A percentile compares a stretch with the other conserved stretches of the same genome.
Conservation (phyloP, 495 filamentous ascomycete genomes). For the Penicillium psychrofluorescens region DNA sequence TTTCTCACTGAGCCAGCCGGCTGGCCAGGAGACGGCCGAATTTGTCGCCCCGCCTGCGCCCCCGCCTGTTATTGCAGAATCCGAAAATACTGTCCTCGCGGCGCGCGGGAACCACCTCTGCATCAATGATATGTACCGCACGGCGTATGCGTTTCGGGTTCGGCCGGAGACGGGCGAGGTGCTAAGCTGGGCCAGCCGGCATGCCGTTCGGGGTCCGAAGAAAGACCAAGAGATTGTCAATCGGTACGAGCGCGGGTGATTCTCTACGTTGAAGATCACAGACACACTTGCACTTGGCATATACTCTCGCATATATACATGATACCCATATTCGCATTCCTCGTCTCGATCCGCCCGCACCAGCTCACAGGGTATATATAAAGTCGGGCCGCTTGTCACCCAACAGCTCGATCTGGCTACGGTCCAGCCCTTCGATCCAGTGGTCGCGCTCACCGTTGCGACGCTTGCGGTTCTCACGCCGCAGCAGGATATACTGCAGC, state of each 20-base stretch:
- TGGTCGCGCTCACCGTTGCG: slow-evolving; percentile 60
- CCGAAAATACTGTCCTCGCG: slow-evolving; percentile 20
- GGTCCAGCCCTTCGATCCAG: slow-evolving; percentile 41
- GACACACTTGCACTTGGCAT: no score
- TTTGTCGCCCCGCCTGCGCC: slow-evolving; percentile 24
- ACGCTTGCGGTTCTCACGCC: slow-evolving; percentile 30
- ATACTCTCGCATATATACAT: no score
- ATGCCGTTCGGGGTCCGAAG: slow-evolving; percentile 40
- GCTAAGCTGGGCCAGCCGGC: slow-evolving; percentile 39
- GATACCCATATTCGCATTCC: background rate
- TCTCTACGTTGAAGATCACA: no score
- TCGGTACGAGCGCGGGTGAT: slow-evolving; percentile 17
- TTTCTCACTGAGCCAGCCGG: slow-evolving; percentile 8
- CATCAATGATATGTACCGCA: slow-evolving; percentile 44
- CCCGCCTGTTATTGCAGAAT: slow-evolving; percentile 6
- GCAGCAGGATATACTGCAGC: slow-evolving; percentile 57
- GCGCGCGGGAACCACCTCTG: slow-evolving; percentile 39
- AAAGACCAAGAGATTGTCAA: slow-evolving; percentile 44
- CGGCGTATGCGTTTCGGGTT: slow-evolving; percentile 39
- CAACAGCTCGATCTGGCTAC: slow-evolving; percentile 23
- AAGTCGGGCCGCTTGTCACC: slow-evolving; percentile 78
- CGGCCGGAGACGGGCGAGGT: slow-evolving; percentile 26
- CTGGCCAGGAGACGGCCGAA: slow-evolving; percentile 1
- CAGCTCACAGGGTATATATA: slow-evolving; percentile 56
- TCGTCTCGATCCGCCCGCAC: background rate